phyloP scores from a whole-genome alignment of 768 basidiomycete species.

The Suillus subaureus region DNA sequence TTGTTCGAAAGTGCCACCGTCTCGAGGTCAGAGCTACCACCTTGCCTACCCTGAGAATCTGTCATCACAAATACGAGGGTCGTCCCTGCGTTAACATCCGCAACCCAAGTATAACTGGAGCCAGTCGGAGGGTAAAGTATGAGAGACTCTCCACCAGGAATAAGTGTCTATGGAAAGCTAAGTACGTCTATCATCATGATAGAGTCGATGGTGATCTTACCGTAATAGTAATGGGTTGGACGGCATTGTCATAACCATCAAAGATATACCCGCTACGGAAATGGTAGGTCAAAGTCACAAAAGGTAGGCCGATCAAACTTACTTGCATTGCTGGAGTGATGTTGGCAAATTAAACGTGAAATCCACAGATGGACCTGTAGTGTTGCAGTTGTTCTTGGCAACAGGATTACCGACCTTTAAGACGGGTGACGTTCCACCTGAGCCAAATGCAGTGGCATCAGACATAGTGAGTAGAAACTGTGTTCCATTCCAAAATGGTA shows the following conservation, averaged over 20 bases:
- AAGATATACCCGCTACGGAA: constrained; percentile 47
- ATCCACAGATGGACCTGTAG: constrained; percentile 41
- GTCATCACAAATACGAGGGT: constrained; percentile 58
- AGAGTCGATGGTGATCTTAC: constrained; percentile 34
- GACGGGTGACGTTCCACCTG: constrained; percentile 59
- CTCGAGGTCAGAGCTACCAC: constrained; percentile 61
- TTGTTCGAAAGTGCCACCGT: constrained; percentile 51
- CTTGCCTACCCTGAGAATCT: constrained; percentile 51
- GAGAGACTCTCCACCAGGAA: constrained; percentile 62
- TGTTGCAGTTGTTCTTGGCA: constrained; percentile 49
- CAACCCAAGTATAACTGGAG: constrained; percentile 53
- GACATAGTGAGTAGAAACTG: constrained; percentile 66
- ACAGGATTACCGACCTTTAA: constrained; percentile 50
- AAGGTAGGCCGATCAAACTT: constrained; percentile 16
- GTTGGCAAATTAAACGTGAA: constrained; percentile 55
- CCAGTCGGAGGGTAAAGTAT: constrained; percentile 40
- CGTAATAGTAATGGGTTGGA: constrained; percentile 55
- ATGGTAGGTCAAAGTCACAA: constrained; percentile 4
- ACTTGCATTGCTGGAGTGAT: constrained; percentile 66
- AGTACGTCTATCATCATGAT: not conserved
- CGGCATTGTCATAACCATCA: constrained; percentile 45
- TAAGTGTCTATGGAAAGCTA: constrained; percentile 46
- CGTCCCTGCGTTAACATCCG: constrained; percentile 59
- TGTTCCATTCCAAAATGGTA: constrained; percentile 43
- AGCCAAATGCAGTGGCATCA: constrained; percentile 67